These are phyloP conservation scores for Nemania sp. DNA, from an alignment of 2,329 filamentous ascomycete genomes.

Conservation along the genomic window DNA sequence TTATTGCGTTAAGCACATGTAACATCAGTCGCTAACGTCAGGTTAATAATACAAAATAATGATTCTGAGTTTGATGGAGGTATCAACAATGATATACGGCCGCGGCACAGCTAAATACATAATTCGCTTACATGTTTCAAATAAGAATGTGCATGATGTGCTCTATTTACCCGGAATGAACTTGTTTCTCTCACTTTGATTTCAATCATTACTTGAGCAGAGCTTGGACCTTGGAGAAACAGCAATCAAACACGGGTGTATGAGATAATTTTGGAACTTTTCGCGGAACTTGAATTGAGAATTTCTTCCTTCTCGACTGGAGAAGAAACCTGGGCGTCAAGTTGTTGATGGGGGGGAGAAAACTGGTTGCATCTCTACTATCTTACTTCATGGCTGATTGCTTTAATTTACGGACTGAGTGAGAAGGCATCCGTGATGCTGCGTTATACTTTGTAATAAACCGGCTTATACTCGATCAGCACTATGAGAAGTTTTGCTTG, in stretches of 20 bases:
- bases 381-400: too few relatives aligned
- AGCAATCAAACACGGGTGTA: constrained; percentile 26
- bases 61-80: not conserved
- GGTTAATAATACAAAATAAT: too few relatives aligned
- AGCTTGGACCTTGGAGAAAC: constrained; percentile 1
- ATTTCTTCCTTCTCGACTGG: not conserved
- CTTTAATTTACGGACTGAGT: not conserved
- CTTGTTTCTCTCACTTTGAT: not conserved
- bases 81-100: constrained; percentile 6
- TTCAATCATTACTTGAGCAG: not conserved
- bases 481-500: too few relatives aligned
- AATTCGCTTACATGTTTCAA: constrained; percentile 8
- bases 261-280: not conserved
- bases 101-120: not conserved
- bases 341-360: too few relatives aligned
- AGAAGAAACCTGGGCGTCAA: too few relatives aligned
- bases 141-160: constrained; percentile 10
- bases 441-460: constrained; percentile 15
- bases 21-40: not conserved
- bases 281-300: not conserved
- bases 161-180: constrained; percentile 28
- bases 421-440: not conserved
- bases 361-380: too few relatives aligned
- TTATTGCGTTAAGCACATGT: not conserved
- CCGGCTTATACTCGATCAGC: constrained; percentile 2